A percentile compares a stretch with the other conserved stretches of the same genome.
These are phyloP conservation scores for Pneumocystis canis DNA, from an alignment of 1,139 yeast genomes.

Conservation along the genomic window DNA sequence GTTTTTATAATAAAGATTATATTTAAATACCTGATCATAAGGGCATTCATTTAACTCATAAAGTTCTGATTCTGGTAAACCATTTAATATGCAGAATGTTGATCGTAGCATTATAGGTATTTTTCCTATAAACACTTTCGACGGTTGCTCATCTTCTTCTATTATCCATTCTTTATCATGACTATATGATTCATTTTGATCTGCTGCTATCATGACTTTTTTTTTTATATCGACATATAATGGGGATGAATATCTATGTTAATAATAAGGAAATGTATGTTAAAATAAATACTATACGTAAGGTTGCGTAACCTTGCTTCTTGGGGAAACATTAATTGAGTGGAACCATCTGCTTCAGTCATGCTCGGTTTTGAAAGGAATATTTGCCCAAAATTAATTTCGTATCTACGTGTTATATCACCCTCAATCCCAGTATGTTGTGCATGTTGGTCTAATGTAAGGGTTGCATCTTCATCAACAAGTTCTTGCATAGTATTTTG, in stretches of 20 bases:
- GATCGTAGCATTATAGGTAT: slow-evolving; percentile 97
- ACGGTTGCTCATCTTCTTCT: slow-evolving; percentile 40
- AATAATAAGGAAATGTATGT: not conserved
- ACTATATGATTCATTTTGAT: slow-evolving; percentile 34
- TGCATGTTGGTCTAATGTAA: slow-evolving; percentile 93
- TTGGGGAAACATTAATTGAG: slow-evolving; percentile 96
- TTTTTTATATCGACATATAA: slow-evolving; percentile 92
- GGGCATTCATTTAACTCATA: slow-evolving; percentile 96
- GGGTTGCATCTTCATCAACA: slow-evolving; percentile 87
- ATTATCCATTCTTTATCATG: slow-evolving; percentile 57
- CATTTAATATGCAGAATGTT: slow-evolving; percentile 85
- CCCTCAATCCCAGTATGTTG: slow-evolving; percentile 89
- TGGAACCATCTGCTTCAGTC: slow-evolving; percentile 98
- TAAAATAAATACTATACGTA: slow-evolving; percentile 29
- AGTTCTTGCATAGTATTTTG: slow-evolving; percentile 93
- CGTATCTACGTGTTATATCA: slow-evolving; percentile 79
- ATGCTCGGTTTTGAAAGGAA: slow-evolving; percentile 93
- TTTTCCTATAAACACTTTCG: slow-evolving; percentile 80
- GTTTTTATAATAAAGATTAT: not conserved
- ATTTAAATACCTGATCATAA: slow-evolving; percentile 38
- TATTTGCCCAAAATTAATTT: slow-evolving; percentile 90
- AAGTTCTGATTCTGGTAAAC: slow-evolving; percentile 83
- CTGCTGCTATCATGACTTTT: slow-evolving; percentile 71
- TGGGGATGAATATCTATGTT: slow-evolving; percentile 59
- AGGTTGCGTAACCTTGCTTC: slow-evolving; percentile 92